Evolutionary conservation across 177 flowering plant species (phyloP).

Genomic region (Vitis hybrid): DNA sequence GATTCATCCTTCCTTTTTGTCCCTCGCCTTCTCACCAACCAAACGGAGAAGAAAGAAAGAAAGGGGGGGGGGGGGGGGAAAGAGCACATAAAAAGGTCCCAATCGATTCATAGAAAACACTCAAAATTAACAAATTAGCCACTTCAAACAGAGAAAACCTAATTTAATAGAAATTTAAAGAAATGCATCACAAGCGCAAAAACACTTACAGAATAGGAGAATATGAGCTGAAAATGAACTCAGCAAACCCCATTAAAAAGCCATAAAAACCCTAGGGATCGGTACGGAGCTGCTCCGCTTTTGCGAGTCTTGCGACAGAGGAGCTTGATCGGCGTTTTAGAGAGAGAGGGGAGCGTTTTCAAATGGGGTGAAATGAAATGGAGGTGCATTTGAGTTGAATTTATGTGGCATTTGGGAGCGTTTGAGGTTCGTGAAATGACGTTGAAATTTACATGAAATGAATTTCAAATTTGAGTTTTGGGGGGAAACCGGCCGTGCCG

Average conservation of each 20-base stretch:
- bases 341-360: background rate
- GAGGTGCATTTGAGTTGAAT: conserved; percentile 9
- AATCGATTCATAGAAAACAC: background rate
- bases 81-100: background rate
- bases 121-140: background rate
- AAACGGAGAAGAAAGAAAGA: background rate
- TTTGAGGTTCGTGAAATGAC: background rate
- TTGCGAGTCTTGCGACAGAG: background rate
- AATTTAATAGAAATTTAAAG: too few species aligned
- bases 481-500: conserved; percentile 12
- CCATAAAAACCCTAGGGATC: background rate
- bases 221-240: background rate
- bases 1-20: background rate
- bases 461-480: background rate
- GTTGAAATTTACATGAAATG: conserved; percentile 2
- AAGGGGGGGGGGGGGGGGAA: background rate
- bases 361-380: background rate
- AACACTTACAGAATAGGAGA: too few species aligned
- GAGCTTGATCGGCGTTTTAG: conserved; percentile 5
- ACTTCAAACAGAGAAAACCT: too few species aligned
- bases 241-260: background rate
- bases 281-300: background rate
- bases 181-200: too few species aligned
- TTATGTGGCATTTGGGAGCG: background rate
- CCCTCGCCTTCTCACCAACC: conserved; percentile 16